Percentiles rank a stretch among this genome's conserved stretches.
Evolutionary conservation across 148 eudicot species (phyloP).

Genomic region (Silene latifolia): DNA sequence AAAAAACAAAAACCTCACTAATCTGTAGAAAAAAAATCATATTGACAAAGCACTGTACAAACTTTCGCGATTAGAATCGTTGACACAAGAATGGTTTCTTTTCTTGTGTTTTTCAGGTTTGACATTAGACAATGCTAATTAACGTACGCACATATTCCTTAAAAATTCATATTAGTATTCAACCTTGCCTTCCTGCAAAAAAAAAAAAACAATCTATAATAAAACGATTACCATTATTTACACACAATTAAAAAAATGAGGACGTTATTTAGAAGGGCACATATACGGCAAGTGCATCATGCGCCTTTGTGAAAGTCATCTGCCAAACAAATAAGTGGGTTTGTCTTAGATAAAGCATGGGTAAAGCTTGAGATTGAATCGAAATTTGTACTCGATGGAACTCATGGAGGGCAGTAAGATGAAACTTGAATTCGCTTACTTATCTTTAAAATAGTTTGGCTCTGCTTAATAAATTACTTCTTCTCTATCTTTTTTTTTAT

Average conservation of each 20-base stretch:
- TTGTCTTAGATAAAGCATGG: no score
- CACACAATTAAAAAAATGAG: background rate
- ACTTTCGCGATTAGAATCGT: background rate
- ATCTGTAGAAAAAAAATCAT: background rate
- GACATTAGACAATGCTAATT: background rate
- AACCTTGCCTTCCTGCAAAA: conserved; percentile 2
- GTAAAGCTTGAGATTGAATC: background rate
- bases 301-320: no score
- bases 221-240: background rate
- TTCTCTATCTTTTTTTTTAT: no score
- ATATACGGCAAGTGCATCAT: background rate
- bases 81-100: background rate
- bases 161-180: background rate
- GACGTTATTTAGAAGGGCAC: background rate
- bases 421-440: no score
- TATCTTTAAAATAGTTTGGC: no score
- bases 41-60: background rate
- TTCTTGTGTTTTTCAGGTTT: background rate
- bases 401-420: no score
- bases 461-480: no score
- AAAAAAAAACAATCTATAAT: background rate
- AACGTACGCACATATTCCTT: background rate
- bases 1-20: background rate
- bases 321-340: no score
- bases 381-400: background rate